phyloP scores from a whole-genome alignment of 768 basidiomycete genomes.

The Termitomyces sp. region DNA sequence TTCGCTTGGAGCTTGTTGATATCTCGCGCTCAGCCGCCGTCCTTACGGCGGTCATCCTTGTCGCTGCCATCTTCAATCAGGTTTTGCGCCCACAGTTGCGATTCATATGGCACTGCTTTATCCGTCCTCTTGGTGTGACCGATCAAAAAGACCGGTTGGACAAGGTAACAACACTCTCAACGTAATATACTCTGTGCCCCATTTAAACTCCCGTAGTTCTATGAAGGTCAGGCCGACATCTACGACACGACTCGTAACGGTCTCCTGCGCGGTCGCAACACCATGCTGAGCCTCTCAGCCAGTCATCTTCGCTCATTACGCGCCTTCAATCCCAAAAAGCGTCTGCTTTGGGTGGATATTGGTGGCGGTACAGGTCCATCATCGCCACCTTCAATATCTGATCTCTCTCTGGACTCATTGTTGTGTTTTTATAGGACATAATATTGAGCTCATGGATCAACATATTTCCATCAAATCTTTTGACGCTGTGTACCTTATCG shows the following conservation, averaged over 20 bases:
- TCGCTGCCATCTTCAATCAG: conserved; percentile 11
- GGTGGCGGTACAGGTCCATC: conserved; percentile 62
- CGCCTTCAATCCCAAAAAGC: conserved; percentile 33
- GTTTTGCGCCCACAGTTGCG: conserved; percentile 36
- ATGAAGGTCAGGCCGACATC: conserved; percentile 64
- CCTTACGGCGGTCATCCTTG: conserved; percentile 3
- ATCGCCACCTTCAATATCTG: background rate
- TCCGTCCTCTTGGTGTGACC: conserved; percentile 35
- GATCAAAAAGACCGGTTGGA: conserved; percentile 44
- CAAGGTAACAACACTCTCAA: conserved; percentile 35
- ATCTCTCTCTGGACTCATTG: background rate
- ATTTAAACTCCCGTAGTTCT: conserved; percentile 59
- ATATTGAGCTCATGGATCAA: conserved; percentile 71
- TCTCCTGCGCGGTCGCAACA: conserved; percentile 65
- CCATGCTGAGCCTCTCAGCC: conserved; percentile 67
- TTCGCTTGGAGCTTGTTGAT: background rate
- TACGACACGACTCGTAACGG: conserved; percentile 65
- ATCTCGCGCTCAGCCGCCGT: conserved; percentile 6
- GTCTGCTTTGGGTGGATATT: conserved; percentile 74
- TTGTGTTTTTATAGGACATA: conserved; percentile 29
- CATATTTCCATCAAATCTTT: conserved; percentile 55
- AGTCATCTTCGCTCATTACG: conserved; percentile 54
- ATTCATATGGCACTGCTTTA: conserved; percentile 50
- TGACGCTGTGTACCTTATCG: conserved; percentile 68
- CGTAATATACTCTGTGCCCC: too few species aligned